A percentile compares a stretch with the other conserved stretches of the same genome.
Conservation (phyloP, 352 stramenopile genomes). For the Phytophthora tentaculata region DNA sequence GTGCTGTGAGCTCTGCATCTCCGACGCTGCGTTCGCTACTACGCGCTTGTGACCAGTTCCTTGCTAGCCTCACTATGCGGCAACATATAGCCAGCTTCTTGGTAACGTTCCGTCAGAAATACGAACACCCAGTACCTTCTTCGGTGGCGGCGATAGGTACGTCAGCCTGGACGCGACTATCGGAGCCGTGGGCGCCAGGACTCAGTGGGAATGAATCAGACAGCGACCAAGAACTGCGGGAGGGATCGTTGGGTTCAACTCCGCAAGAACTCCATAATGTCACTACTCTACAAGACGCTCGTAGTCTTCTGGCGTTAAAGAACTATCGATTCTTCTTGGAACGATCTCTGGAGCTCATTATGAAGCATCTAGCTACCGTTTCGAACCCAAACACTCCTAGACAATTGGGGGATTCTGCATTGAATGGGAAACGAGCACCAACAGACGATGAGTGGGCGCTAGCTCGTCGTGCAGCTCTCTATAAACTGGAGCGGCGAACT, state of each 20-base stretch:
- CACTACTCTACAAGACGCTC: slow-evolving; percentile 52
- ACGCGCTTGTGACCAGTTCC: slow-evolving; percentile 51
- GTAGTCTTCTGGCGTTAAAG: slow-evolving; percentile 65
- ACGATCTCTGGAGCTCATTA: slow-evolving; percentile 55
- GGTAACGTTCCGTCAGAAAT: slow-evolving; percentile 62
- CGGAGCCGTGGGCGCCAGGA: slow-evolving; percentile 34
- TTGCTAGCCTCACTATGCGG: slow-evolving; percentile 48
- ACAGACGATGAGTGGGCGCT: slow-evolving; percentile 64
- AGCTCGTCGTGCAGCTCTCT: slow-evolving; percentile 52
- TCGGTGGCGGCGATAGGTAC: slow-evolving; percentile 16
- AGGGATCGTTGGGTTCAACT: slow-evolving; percentile 28
- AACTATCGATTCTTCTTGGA: slow-evolving; percentile 83
- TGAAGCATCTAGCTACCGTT: slow-evolving; percentile 45
- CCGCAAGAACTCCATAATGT: slow-evolving; percentile 43
- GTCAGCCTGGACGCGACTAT: slow-evolving; percentile 41
- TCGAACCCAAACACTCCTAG: slow-evolving; percentile 26
- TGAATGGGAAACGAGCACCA: slow-evolving; percentile 24
- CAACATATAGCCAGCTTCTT: slow-evolving; percentile 53
- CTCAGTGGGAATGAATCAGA: slow-evolving; percentile 26
- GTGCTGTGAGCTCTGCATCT: slow-evolving; percentile 38
- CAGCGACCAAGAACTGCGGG: slow-evolving; percentile 37
- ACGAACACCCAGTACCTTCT: slow-evolving; percentile 30
- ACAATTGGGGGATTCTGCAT: slow-evolving; percentile 21
- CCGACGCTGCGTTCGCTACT: slow-evolving; percentile 43
- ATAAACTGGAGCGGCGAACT: slow-evolving; percentile 66